Percentiles rank a stretch among this genome's conserved stretches.
Evolutionary conservation across 495 filamentous ascomycete genomes (phyloP).

Genomic region (Podospora comata): DNA sequence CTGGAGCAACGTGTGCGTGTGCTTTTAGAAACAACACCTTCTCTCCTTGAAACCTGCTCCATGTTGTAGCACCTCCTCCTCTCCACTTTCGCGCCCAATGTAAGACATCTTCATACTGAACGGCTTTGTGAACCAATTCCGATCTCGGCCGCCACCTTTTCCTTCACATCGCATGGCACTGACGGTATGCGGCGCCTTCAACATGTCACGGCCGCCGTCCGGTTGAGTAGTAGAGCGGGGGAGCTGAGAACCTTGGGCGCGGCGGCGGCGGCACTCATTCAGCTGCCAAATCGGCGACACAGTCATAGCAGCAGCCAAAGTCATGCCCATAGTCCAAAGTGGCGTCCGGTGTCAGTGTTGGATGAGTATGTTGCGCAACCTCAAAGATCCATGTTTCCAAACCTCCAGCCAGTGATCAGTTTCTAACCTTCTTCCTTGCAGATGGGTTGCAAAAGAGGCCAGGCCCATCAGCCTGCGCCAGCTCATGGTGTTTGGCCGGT

Average conservation of each 20-base stretch:
- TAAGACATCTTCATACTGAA: neutral
- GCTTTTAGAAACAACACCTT: neutral
- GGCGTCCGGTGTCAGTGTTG: conserved; percentile 76
- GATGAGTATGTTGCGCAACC: conserved; percentile 66
- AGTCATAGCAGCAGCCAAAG: conserved; percentile 9
- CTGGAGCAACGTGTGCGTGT: neutral
- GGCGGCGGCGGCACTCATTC: conserved; percentile 11
- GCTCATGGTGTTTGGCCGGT: conserved; percentile 88
- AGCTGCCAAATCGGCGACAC: conserved; percentile 10
- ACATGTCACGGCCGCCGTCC: conserved; percentile 42
- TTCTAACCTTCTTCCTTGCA: conserved; percentile 38
- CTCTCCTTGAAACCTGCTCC: neutral
- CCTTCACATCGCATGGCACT: conserved; percentile 40
- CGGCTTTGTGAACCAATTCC: neutral
- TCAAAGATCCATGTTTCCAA: neutral
- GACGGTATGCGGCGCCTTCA: conserved; percentile 47
- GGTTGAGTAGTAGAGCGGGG: conserved; percentile 32
- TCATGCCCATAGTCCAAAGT: conserved; percentile 51
- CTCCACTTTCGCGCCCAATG: neutral
- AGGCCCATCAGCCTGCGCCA: conserved; percentile 85
- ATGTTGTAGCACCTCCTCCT: neutral
- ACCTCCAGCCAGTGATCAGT: conserved; percentile 15
- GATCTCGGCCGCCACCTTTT: neutral
- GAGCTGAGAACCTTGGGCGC: conserved; percentile 6
- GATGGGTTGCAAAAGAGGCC: conserved; percentile 83